phyloP scores from a whole-genome alignment of 179 eudicot genomes.

The Heliamphora pulchella region DNA sequence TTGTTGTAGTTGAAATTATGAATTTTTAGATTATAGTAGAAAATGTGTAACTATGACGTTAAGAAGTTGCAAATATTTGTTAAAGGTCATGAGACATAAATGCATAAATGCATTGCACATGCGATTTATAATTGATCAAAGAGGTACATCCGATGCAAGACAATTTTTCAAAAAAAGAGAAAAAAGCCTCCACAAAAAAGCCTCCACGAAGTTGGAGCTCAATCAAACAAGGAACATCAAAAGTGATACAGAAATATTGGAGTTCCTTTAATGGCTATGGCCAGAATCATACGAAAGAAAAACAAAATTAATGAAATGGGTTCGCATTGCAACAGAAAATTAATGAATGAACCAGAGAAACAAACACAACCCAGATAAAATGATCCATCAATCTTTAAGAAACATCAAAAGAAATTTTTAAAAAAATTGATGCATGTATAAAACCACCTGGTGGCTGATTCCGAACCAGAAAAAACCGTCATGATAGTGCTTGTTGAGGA shows the following conservation, averaged over 20 bases:
- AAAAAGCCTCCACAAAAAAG: too few species aligned
- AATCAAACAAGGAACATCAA: neutral
- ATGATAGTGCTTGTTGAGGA: constrained; percentile 7
- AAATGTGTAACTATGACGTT: too few species aligned
- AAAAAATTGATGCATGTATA: neutral
- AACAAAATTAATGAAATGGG: neutral
- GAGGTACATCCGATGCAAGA: too few species aligned
- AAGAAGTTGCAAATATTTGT: too few species aligned
- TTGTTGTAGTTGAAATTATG: too few species aligned
- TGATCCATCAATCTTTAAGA: neutral
- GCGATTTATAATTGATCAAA: too few species aligned
- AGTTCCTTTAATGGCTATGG: neutral
- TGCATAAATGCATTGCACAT: too few species aligned
- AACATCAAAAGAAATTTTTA: neutral
- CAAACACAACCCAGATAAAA: neutral
- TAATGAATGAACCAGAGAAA: neutral
- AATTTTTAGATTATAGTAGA: too few species aligned
- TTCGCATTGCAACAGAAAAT: neutral
- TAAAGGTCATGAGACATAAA: too few species aligned
- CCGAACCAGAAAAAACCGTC: constrained; percentile 22
- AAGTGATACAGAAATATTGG: neutral
- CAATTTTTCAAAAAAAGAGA: too few species aligned
- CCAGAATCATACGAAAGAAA: neutral
- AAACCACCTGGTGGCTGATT: constrained; percentile 23
- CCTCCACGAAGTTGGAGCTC: neutral